Base-by-base conservation (phyloP, 306 rosid species). In the Notholithocarpus densiflorus region DNA sequence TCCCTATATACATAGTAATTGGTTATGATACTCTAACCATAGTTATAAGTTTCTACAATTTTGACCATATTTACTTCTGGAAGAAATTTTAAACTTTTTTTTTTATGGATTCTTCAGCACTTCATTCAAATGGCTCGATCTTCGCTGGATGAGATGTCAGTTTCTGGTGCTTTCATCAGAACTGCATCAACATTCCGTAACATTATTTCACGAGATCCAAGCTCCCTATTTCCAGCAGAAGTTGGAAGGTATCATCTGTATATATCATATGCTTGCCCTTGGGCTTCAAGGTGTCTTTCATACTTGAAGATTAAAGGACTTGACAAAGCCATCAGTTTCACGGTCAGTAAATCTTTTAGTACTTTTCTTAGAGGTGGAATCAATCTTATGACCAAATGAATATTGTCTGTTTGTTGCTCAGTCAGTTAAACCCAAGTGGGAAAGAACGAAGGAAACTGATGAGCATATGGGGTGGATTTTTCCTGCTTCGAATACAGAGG, bases 171-270 rank as follows among this genome's bases (percentile, higher is more conserved):
- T 14, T 95, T 95, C 80, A 68, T 54, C 71, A 91, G 97, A 87
- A 80, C 97, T 24, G 96, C 98, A 81, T 95, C 98, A 24, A 85
- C 93, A 18, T 91, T 90, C 64, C 86, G 98, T 14, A 84, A 85
- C 74, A 75, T 84, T 19, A 79, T 95, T 82, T 91, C 94, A 2
- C 81, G 79, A 72, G 92, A 89, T 56, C 88, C 84, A 2, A 75
- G 78, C 66, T 88, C 97, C 32, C 86, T 82, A 17, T 92, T 92
- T 81, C 91, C 90, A 6, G 88, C 94, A 1, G 98, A 91, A 75
- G 72, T 91, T 5, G 96, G 97, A 74, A 90, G 99, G 79, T 95
- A 95, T 84, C 99, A 95, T 86, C 87, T 95, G 40, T 95, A 93
- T 55, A 55, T 91, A 80, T 93, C 99, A 15, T 95, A 91, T 85